These are phyloP conservation scores for Tripterygium wilfordii DNA, from an alignment of 177 flowering plant species.

Conservation along the genomic window DNA sequence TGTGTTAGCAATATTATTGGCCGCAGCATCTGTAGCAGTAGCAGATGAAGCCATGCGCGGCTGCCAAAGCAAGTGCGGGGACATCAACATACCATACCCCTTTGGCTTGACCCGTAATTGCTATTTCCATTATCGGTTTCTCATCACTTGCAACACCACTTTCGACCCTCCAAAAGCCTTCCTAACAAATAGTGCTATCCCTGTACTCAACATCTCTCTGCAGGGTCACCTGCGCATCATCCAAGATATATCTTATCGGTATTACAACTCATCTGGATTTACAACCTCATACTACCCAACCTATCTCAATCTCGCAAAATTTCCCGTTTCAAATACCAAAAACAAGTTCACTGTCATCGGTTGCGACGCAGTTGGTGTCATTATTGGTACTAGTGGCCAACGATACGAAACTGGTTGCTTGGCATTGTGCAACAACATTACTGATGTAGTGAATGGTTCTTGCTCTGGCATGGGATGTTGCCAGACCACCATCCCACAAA, in stretches of 20 bases:
- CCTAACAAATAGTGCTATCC: background rate
- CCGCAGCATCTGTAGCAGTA: too few relatives aligned
- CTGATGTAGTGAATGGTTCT: background rate
- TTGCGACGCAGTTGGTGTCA: slow-evolving; percentile 11
- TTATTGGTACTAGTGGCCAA: background rate
- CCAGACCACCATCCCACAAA: slow-evolving; percentile 10
- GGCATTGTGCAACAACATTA: slow-evolving; percentile 5
- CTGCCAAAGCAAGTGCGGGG: slow-evolving; percentile 6
- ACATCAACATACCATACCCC: slow-evolving; percentile 17
- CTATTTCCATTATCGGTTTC: slow-evolving; percentile 3
- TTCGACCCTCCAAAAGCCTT: slow-evolving; percentile 1
- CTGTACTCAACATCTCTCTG: slow-evolving; percentile 5
- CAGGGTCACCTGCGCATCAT: slow-evolving; percentile 6
- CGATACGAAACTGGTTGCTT: slow-evolving; percentile 7
- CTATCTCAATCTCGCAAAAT: background rate
- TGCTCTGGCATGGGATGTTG: slow-evolving; percentile 26
- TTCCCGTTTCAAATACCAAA: slow-evolving; percentile 9
- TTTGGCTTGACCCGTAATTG: slow-evolving; percentile 14
- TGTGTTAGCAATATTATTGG: too few relatives aligned
- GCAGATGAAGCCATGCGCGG: background rate
- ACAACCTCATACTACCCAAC: accelerated
- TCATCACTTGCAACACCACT: slow-evolving; percentile 10
- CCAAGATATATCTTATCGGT: background rate
- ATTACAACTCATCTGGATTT: background rate
- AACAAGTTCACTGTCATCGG: slow-evolving; percentile 21